Evolutionary conservation across 345 rosid genomes (phyloP).

Genomic region (Punica granatum): DNA sequence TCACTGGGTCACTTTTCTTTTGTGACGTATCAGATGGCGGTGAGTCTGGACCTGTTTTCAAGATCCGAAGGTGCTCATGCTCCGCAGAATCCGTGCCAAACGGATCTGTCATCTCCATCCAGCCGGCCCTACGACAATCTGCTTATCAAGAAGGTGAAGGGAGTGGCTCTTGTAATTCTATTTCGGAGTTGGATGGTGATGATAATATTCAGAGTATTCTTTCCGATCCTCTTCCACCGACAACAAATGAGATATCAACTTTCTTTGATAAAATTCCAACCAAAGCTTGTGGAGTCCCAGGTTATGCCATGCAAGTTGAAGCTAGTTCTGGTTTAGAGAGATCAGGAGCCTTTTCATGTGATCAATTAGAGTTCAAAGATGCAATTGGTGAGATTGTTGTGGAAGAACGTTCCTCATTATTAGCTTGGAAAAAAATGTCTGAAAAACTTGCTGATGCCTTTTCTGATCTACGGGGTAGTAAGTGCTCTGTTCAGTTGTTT

Average conservation of each 20-base stretch:
- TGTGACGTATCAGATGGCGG: conserved; percentile 86
- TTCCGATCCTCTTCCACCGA: conserved; percentile 57
- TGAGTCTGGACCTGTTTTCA: conserved; percentile 83
- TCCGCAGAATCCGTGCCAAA: conserved; percentile 46
- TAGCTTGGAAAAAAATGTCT: conserved; percentile 71
- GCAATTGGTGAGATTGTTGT: conserved; percentile 71
- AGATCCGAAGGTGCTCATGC: conserved; percentile 75
- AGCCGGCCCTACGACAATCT: conserved; percentile 24
- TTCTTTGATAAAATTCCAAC: conserved; percentile 35
- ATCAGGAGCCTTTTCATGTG: conserved; percentile 13
- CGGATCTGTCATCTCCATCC: conserved; percentile 50
- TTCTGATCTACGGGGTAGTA: conserved; percentile 31
- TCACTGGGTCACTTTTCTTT: conserved; percentile 81
- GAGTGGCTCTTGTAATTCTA: conserved; percentile 16
- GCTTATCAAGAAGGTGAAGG: conserved; percentile 27
- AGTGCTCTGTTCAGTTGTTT: conserved; percentile 35
- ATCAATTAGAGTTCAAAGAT: conserved; percentile 25
- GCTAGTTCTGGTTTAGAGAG: conserved; percentile 21
- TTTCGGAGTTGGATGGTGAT: conserved; percentile 38
- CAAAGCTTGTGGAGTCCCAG: conserved; percentile 19
- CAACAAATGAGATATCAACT: conserved; percentile 46
- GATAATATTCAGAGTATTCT: conserved; percentile 50
- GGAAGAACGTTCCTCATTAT: conserved; percentile 61
- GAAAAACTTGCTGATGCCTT: conserved; percentile 54
- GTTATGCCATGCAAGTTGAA: conserved; percentile 22